Evolutionary conservation across 208 protist species (phyloP).

Genomic region (Wallacemonas rigidus): DNA sequence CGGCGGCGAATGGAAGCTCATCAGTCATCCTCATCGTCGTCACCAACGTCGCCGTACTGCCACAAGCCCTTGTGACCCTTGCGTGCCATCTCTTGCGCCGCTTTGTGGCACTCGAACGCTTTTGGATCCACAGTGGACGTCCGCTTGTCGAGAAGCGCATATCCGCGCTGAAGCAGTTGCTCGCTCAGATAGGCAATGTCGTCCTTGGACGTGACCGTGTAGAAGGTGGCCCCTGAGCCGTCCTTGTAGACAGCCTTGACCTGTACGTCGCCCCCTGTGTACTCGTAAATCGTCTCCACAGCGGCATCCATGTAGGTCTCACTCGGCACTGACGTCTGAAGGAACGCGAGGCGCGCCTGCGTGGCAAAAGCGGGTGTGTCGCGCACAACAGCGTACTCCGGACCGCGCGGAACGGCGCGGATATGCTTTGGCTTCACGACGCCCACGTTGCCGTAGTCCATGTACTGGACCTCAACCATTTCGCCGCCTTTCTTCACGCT

Average conservation of each 20-base stretch:
- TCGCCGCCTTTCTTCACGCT: slow-evolving; percentile 36
- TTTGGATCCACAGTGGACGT: slow-evolving; percentile 39
- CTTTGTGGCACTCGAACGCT: slow-evolving; percentile 65
- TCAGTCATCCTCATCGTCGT: slow-evolving; percentile 50
- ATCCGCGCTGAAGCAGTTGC: slow-evolving; percentile 76
- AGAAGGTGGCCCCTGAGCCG: slow-evolving; percentile 53
- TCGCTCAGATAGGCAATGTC: slow-evolving; percentile 75
- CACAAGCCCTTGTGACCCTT: slow-evolving; percentile 81
- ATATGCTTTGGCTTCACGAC: slow-evolving; percentile 50
- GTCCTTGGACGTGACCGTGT: slow-evolving; percentile 65
- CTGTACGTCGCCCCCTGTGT: slow-evolving; percentile 69
- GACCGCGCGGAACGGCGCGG: slow-evolving; percentile 63
- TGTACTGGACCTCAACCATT: slow-evolving; percentile 71
- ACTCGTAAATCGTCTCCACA: slow-evolving; percentile 64
- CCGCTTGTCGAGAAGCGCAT: slow-evolving; percentile 71
- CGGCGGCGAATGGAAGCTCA: not conserved
- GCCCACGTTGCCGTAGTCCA: slow-evolving; percentile 89
- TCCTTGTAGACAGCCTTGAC: slow-evolving; percentile 83
- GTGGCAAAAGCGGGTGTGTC: slow-evolving; percentile 69
- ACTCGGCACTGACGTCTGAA: slow-evolving; percentile 50
- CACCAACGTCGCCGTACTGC: slow-evolving; percentile 87
- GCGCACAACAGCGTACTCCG: slow-evolving; percentile 71
- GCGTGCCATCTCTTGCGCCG: slow-evolving; percentile 79
- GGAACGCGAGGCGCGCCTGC: slow-evolving; percentile 66
- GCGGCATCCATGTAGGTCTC: slow-evolving; percentile 46